Percentiles rank a stretch among this genome's conserved stretches.
Evolutionary conservation across 768 basidiomycete genomes (phyloP).

Genomic region (Leccinum obscurum): DNA sequence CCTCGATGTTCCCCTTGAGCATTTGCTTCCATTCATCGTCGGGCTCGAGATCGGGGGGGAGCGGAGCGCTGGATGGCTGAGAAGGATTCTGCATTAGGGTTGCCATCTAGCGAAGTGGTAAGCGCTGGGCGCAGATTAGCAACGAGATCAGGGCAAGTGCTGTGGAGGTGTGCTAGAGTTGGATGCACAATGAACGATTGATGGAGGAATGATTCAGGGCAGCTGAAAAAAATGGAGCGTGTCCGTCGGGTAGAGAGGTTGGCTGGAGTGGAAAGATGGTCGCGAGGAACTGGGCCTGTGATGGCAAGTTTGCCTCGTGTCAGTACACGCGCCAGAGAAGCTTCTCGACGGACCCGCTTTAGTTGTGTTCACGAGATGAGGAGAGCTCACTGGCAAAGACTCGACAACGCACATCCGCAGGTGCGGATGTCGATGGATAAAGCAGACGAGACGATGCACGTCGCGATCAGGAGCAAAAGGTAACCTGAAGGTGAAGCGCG

Average conservation of each 20-base stretch:
- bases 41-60: constrained; percentile 42
- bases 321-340: constrained; percentile 47
- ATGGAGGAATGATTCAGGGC: constrained; percentile 12
- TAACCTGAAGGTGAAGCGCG: neutral
- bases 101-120: constrained; percentile 22
- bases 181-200: neutral
- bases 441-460: neutral
- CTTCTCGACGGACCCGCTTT: constrained; percentile 7
- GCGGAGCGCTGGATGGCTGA: constrained; percentile 9
- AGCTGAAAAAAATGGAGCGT: constrained; percentile 12
- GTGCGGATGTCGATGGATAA: constrained; percentile 11
- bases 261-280: constrained; percentile 17
- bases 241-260: constrained; percentile 19
- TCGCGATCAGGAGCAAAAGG: constrained; percentile 8
- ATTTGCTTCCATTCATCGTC: constrained; percentile 54
- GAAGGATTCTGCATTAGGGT: constrained; percentile 23
- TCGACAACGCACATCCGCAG: constrained; percentile 19
- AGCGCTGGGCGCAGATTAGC: constrained; percentile 5
- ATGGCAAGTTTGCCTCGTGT: constrained; percentile 56
- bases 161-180: neutral
- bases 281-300: constrained; percentile 33
- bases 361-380: neutral
- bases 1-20: constrained; percentile 53
- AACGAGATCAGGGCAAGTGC: constrained; percentile 1
- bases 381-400: constrained; percentile 16